Base-by-base conservation (phyloP, 345 rosid genomes). In the Moricandia arvensis region DNA sequence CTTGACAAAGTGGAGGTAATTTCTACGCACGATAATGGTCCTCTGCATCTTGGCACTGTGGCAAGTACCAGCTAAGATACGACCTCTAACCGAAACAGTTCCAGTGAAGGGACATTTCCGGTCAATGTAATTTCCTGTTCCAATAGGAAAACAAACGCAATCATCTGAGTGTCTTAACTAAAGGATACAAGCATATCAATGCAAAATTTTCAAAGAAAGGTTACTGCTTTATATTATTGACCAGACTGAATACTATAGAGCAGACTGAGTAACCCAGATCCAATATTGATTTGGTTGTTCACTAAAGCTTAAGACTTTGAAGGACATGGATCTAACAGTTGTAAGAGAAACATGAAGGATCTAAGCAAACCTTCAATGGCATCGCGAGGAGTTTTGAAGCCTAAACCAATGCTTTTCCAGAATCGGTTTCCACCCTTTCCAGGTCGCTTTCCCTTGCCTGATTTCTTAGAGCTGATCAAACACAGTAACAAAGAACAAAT, bases 371-470 rank as follows among this genome's bases (percentile, higher is more conserved):
- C 98, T 76, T 89, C 93, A 63, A 80, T 80, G 0, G 98, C 98
- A 45, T 93, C 98, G 57, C 93, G 87, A 8, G 98, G 98, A 16
- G 98, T 93, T 83, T 93, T 93, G 68, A 93, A 93, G 3, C 92
- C 90, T 81, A 93, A 75, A 2, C 97, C 98, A 59, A 93, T 80
- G 86, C 84, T 89, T 88, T 93, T 93, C 84, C 83, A 87, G 81
- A 80, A 93, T 2, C 98, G 76, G 75, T 89, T 93, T 34, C 98
- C 98, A 10, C 93, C 96, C 79, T 93, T 93, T 0, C 98, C 97
- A 15, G 98, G 98, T 77, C 96, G 82, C 83, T 86, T 93, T 27
- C 97, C 98, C 71, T 93, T 93, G 26, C 86, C 89, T 21, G 96
- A 59, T 75, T 87, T 93, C 86, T 88, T 87, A 21, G 97, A 89